A percentile compares a stretch with the other conserved stretches of the same genome.
Evolutionary conservation across 345 rosid genomes (phyloP).

Genomic region (Mercurialis annua): DNA sequence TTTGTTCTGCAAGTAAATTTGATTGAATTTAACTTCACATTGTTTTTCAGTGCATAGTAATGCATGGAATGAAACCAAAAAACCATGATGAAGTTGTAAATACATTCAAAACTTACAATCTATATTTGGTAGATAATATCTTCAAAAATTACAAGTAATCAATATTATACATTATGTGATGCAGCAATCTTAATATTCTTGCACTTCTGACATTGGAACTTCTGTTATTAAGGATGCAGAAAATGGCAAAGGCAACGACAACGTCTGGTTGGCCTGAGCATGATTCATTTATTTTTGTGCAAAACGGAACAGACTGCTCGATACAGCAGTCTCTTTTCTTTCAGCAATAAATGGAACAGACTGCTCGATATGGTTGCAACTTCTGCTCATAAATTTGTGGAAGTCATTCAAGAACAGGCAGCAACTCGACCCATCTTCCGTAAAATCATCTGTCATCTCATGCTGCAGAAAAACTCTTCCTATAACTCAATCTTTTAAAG

Average conservation of each 20-base stretch:
- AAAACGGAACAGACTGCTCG: neutral
- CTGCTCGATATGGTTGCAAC: neutral
- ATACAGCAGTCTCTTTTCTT: constrained; percentile 1
- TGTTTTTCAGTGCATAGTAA: too few relatives aligned
- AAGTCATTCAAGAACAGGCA: neutral
- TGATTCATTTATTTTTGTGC: neutral
- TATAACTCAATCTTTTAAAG: neutral
- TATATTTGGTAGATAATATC: constrained; percentile 1
- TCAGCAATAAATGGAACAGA: constrained; percentile 2
- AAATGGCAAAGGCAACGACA: neutral
- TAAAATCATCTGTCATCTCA: neutral
- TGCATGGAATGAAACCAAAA: too few relatives aligned
- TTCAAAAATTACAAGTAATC: neutral
- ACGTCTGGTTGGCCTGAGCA: neutral
- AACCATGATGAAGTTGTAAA: neutral
- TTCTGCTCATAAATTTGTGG: neutral
- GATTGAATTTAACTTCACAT: too few relatives aligned
- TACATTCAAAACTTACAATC: constrained; percentile 7
- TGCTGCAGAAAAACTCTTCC: neutral
- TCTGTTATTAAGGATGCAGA: neutral
- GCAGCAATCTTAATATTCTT: neutral
- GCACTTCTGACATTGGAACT: neutral
- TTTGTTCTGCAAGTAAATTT: too few relatives aligned
- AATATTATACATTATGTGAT: constrained; percentile 7
- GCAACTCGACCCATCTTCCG: neutral